Evolutionary conservation across 371 early-diverging fungal species (phyloP), one percentile per base, ranked within the genome.

Genomic region (Saksenaea oblongispora): DNA sequence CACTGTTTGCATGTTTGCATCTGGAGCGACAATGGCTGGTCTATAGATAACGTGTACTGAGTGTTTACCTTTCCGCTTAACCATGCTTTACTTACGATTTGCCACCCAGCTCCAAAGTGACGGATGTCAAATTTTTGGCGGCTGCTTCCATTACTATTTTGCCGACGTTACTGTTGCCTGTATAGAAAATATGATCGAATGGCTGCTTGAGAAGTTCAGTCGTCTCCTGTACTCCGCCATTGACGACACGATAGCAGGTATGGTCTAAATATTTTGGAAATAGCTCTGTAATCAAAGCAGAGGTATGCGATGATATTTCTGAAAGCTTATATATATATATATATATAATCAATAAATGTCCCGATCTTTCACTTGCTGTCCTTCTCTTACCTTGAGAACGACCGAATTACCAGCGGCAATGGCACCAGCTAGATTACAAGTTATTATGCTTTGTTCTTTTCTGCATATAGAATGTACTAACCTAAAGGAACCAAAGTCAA

Each of bases 151-250:
- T 87, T 24, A 94, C 80, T 27, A 95, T 83, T 64, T 85, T 87
- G 60, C 87, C 96, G 3, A 96, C 93, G 2, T 60, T 24, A 22
- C 86, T 83, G 66, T 84, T 89, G 61, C 96, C 96, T 5, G 96
- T 96, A 74, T 91, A 96, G 44, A 93, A 90, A 74, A 92, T 93
- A 69, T 92, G 90, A 71, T 95, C 93, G 61, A 89, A 93, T 62
- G 71, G 73, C 59, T 85, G 67, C 44, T 77, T 79, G 34, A 96
- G 80, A 63, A 96, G 73, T 41, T 62, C 76, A 0, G 93, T 90
- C 5, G 95, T 87, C 79, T 93, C 90, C 10, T 81, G 75, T 1
- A 87, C 87, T 31, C 78, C 92, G 35, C 97, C 97, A 67, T 89
- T 88, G 34, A 95, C 87, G 17, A 93, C 83, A 17, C 80, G 79